Evolutionary conservation across 768 basidiomycete species (phyloP), one percentile per base, ranked within the genome.

Genomic region (Ramaria sp.): DNA sequence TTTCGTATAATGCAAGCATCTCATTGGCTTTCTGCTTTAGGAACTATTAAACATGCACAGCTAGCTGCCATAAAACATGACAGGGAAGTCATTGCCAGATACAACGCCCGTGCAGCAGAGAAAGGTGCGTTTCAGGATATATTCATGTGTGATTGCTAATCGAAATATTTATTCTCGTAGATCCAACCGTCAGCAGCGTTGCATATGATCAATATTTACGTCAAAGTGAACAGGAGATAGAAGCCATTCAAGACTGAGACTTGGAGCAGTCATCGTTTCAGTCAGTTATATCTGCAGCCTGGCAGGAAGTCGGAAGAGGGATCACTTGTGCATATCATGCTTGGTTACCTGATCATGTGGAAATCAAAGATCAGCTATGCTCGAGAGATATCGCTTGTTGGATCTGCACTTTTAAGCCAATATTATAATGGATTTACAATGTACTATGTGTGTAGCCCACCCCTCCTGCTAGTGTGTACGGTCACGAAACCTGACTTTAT

Each of bases 31-130:
- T 49, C 10, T 39, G 11, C 31, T 31, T 7, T 34, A 92, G 91
- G 92, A 0, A 94, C 91, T 0, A 87, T 94, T 57, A 91, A 86
- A 68, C 90, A 94, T 49, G 80, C 81, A 0, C 91, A 93, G 63
- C 68, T 87, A 0, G 84, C 86, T 5, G 86, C 88, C 1, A 84
- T 91, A 41, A 71, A 77, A 33, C 82, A 91, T 62, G 88, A 91
- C 64, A 72, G 85, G 31, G 76, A 80, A 51, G 75, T 87, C 5
- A 75, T 91, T 33, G 88, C 85, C 7, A 75, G 84, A 15, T 83
- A 83, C 63, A 70, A 85, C 49, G 78, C 79, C 3, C 66, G 70
- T 12, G 72, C 80, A 1, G 77, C 80, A 43, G 77, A 71, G 0
- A 71, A 81, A 49, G 74, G 86, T 83, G 46, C 58, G 75, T 58